phyloP scores from a whole-genome alignment of 1,139 yeast genomes.

The Zygoascus hellenicus region DNA sequence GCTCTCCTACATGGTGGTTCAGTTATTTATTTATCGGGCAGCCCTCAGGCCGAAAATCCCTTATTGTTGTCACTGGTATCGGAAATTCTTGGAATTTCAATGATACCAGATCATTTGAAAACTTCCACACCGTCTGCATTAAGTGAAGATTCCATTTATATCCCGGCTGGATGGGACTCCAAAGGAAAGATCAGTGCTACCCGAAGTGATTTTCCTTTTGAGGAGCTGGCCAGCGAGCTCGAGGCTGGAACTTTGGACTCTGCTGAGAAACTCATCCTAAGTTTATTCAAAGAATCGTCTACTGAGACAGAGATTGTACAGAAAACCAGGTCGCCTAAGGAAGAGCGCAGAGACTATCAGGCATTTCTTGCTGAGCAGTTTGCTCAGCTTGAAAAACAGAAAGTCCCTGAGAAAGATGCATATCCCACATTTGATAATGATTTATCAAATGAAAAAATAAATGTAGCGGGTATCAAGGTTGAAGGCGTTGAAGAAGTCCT shows the following conservation, averaged over 20 bases:
- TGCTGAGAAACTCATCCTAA: not conserved
- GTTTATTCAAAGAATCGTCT: not conserved
- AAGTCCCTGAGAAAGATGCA: constrained; percentile 17
- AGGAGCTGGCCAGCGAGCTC: constrained; percentile 18
- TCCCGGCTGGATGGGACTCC: constrained; percentile 42
- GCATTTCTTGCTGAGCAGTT: constrained; percentile 24
- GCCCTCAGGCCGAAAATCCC: constrained; percentile 11
- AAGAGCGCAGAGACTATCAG: constrained; percentile 23
- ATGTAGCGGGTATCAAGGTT: constrained; percentile 30
- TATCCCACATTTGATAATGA: not conserved
- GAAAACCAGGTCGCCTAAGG: not conserved
- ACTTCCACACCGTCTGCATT: constrained; percentile 30
- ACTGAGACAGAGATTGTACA: not conserved
- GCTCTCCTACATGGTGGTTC: constrained; percentile 42
- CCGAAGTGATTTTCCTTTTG: constrained; percentile 27
- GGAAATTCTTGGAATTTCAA: constrained; percentile 25
- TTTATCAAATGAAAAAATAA: constrained; percentile 14
- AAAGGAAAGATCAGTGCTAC: constrained; percentile 32
- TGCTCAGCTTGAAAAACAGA: constrained; percentile 17
- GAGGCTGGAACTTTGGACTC: constrained; percentile 7
- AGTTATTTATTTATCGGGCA: constrained; percentile 21
- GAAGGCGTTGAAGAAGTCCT: constrained; percentile 28
- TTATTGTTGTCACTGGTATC: constrained; percentile 20
- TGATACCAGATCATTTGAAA: constrained; percentile 12
- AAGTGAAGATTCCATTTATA: constrained; percentile 36